These are phyloP conservation scores for Helotiales sp. DNA, from an alignment of 2,329 filamentous ascomycete genomes.

Conservation along the genomic window DNA sequence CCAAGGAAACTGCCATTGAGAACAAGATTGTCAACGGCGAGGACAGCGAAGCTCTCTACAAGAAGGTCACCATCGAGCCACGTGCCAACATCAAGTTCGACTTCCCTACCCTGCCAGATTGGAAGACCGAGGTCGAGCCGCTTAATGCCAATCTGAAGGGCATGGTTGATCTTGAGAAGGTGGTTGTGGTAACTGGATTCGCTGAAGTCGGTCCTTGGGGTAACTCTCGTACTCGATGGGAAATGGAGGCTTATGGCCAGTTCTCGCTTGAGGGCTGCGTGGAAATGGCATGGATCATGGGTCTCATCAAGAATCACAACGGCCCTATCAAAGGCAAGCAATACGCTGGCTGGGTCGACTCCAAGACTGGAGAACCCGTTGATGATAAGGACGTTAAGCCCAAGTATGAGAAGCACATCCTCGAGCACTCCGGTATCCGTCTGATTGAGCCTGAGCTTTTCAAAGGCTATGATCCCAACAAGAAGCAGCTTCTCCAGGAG, in stretches of 20 bases:
- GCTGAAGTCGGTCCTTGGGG: constrained; percentile 97
- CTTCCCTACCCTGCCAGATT: constrained; percentile 87
- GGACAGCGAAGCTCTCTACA: constrained; percentile 87
- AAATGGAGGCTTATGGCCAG: constrained; percentile 96
- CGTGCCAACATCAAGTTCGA: constrained; percentile 98
- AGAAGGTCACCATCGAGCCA: constrained; percentile 89
- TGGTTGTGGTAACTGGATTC: constrained; percentile 96
- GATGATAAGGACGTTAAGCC: constrained; percentile 97
- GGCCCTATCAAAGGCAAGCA: constrained; percentile 93
- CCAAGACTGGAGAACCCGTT: constrained; percentile 90
- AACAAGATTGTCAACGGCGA: constrained; percentile 97
- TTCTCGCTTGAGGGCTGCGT: constrained; percentile 98
- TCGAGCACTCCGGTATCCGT: constrained; percentile 96
- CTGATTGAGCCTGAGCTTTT: constrained; percentile 97
- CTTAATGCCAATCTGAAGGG: constrained; percentile 88
- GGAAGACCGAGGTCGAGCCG: constrained; percentile 86
- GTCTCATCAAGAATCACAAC: constrained; percentile 98
- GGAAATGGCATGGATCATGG: constrained; percentile 99
- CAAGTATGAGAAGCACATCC: constrained; percentile 95
- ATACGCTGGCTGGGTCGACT: constrained; percentile 95
- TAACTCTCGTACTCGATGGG: constrained; percentile 96
- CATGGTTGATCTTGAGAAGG: constrained; percentile 98
- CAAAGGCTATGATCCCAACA: constrained; percentile 93
- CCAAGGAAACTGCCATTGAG: constrained; percentile 93
- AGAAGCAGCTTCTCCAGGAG: constrained; percentile 98